Evolutionary conservation across 2,329 filamentous ascomycete genomes (phyloP).

Genomic region (Talaromyces sp.): DNA sequence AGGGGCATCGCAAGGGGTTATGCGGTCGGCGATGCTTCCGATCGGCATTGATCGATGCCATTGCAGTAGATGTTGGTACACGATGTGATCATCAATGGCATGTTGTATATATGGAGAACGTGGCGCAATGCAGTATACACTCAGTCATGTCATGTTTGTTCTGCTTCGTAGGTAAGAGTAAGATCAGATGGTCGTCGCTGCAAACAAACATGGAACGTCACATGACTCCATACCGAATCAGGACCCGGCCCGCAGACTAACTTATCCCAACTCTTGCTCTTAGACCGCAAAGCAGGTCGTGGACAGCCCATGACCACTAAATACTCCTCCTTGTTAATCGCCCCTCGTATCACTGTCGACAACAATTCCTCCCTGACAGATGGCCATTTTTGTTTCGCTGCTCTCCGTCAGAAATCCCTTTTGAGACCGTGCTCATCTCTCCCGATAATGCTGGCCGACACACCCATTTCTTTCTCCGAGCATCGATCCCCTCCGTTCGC

Average conservation of each 20-base stretch:
- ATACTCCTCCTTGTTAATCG: not conserved
- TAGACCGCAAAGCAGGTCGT: not conserved
- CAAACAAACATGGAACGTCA: constrained; percentile 1
- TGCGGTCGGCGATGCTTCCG: constrained; percentile 60
- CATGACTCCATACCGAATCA: constrained; percentile 8
- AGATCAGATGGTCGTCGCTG: not conserved
- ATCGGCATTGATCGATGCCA: constrained; percentile 29
- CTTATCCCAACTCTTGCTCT: not conserved
- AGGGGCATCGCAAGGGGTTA: constrained; percentile 89
- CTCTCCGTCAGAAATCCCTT: not conserved
- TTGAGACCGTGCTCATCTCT: not conserved
- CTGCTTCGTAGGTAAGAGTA: not conserved
- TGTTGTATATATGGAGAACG: not conserved
- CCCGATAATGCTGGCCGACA: constrained; percentile 16
- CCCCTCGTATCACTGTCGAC: not conserved
- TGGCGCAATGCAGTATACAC: not conserved
- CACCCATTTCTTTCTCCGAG: constrained; percentile 8
- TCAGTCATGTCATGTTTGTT: not conserved
- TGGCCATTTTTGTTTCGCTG: constrained; percentile 14
- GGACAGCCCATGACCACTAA: constrained; percentile 1
- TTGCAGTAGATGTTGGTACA: not conserved
- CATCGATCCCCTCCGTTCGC: constrained; percentile 10
- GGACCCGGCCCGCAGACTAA: constrained; percentile 4
- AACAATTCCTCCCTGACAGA: constrained; percentile 15
- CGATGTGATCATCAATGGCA: not conserved